Evolutionary conservation across 2,329 filamentous ascomycete species (phyloP), one percentile per base, ranked within the genome.

Genomic region (Fusarium staphyleae): DNA sequence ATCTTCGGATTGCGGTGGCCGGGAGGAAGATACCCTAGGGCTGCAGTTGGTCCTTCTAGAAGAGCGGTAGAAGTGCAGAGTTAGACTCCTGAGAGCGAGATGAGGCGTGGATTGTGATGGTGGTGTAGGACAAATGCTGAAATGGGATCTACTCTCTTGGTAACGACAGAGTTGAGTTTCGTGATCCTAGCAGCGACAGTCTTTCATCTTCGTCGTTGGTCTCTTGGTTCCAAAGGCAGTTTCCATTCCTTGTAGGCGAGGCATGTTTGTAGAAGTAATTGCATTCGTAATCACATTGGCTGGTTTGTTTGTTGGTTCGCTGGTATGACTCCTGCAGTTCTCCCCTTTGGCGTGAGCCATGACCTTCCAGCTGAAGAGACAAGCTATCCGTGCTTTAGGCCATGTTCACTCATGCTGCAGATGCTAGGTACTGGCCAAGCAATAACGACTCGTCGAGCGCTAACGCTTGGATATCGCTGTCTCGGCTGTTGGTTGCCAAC

Each of bases 401-500:
- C 19, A 18, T 15, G 22, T 16, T 29, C 34, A 47, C 16, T 29
- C 36, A 39, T 30, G 18, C 29, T 28, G 29, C 22, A 34, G 29
- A 9, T 34, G 1, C 14, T 14, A 9, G n/a, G 10, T 41, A 24
- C 15, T 22, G 34, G 10, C 13, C 14, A 12, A 3, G 29, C 29
- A 39, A 11, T 19, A 24, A 33, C 28, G 37, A 34, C 46, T 42
- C 22, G 37, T 48, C 37, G 42, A 24, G 35, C 26, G 36, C 29
- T 28, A 9, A 4, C 14, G 15, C 13, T 32, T 16, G 13, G 12
- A 19, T 19, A 5, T 14, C 58, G 37, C 42, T 42, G 26, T 48
- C 49, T 52, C 50, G 29, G 16, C 32, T 52, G 55, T 62, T 62
- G 55, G 55, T 41, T 32, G 16, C 15, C 22, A 11, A 22, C 28